Evolutionary conservation across 345 rosid genomes (phyloP).

Genomic region (Hypericum androsaemum): DNA sequence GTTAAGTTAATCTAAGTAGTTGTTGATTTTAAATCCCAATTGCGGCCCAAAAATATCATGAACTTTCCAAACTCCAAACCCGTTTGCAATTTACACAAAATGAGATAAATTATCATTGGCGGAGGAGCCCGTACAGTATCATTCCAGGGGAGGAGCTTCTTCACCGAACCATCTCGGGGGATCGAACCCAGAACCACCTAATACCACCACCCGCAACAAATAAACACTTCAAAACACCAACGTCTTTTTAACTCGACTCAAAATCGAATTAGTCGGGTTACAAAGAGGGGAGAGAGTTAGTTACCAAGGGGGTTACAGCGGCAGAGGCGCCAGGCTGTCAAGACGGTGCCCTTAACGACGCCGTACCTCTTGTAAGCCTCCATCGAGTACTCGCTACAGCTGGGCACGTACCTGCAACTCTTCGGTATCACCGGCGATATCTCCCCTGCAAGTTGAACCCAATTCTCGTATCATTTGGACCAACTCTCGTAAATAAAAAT

Average conservation of each 20-base stretch:
- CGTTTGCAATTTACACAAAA: no score
- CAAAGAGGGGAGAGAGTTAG: neutral
- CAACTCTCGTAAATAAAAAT: no score
- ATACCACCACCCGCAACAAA: no score
- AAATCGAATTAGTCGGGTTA: neutral
- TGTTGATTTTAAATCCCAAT: no score
- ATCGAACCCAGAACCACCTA: conserved; percentile 81
- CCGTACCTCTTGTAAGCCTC: conserved; percentile 92
- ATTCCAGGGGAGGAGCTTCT: conserved; percentile 31
- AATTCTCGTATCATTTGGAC: no score
- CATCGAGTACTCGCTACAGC: conserved; percentile 91
- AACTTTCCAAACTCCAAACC: no score
- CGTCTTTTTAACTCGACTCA: neutral
- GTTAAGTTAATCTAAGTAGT: no score
- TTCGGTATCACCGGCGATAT: conserved; percentile 73
- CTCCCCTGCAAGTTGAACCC: conserved; percentile 38
- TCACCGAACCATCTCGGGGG: conserved; percentile 90
- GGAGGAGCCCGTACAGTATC: conserved; percentile 8
- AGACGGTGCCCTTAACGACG: conserved; percentile 50
- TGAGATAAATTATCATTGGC: no score
- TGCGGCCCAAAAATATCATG: no score
- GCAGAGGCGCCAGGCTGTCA: conserved; percentile 79
- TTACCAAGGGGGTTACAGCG: conserved; percentile 92
- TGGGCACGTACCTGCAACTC: conserved; percentile 75
- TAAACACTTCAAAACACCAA: no score